Evolutionary conservation across 345 rosid species (phyloP).

Genomic region (Firmiana major): DNA sequence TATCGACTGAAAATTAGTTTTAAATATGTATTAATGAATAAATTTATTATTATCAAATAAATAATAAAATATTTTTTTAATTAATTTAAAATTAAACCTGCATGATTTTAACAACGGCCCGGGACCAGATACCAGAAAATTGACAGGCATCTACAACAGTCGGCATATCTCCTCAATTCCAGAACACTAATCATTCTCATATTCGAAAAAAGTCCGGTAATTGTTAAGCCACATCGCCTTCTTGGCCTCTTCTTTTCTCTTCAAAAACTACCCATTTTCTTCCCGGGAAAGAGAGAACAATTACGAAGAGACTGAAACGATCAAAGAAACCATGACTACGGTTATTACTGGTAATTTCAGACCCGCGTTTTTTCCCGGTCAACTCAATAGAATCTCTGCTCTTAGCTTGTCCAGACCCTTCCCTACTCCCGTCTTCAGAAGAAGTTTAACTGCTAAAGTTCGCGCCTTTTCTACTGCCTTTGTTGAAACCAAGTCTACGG

Average conservation of each 20-base stretch:
- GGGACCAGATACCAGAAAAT: neutral
- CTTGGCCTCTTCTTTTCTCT: neutral
- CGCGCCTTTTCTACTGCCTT: constrained; percentile 48
- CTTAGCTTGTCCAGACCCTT: neutral
- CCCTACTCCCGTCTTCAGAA: constrained; percentile 1
- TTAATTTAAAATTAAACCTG: too few species aligned
- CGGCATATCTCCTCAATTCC: neutral
- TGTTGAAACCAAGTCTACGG: constrained; percentile 45
- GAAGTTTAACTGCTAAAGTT: constrained; percentile 21
- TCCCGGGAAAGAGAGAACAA: neutral
- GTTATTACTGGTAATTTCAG: constrained; percentile 16
- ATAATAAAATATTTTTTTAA: too few species aligned
- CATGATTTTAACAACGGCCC: too few species aligned
- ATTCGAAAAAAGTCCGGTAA: neutral
- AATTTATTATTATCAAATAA: too few species aligned
- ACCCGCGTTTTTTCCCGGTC: constrained; percentile 11
- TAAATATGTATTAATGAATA: too few species aligned
- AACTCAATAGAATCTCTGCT: constrained; percentile 4
- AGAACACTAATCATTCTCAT: neutral
- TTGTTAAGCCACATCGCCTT: neutral
- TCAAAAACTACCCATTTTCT: neutral
- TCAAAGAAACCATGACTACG: constrained; percentile 20
- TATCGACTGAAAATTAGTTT: too few species aligned
- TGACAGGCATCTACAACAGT: too few species aligned
- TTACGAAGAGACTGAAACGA: neutral